Evolutionary conservation across 148 eudicot genomes (phyloP), one percentile per base, ranked within the genome.

Genomic region (Vaccinium vitisidaea): DNA sequence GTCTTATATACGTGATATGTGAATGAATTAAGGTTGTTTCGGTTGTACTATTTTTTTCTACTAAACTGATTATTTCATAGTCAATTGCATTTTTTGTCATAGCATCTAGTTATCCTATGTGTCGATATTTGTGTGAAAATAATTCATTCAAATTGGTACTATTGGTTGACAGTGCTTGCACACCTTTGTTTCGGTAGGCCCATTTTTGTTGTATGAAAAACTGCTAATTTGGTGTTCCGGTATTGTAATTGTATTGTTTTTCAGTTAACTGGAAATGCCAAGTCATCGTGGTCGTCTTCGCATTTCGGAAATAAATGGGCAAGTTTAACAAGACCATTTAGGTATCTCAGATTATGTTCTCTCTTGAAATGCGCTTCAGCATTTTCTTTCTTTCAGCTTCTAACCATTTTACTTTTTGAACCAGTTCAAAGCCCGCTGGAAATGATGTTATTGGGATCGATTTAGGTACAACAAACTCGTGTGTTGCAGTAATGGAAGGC

Each of bases 401-500:
- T 67, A 36, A 67, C 53, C 12, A 1, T 0, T 46, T 82, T 11
- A 46, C 50, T 75, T 27, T 15, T 25, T 76, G 61, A n/a, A 89
- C 58, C 88, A 96, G 98, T 80, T 27, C 97, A 55, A 89, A 91
- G 81, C 96, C 98, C 53, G 88, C 88, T 84, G 98, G 95, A n/a
- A 94, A 90, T 90, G 99, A 96, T 79, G 98, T 96, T 25, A 94
- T 96, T 84, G 99, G 99, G 78, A 96, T 96, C 48, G 98, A 96
- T 63, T 92, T 96, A 93, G 99, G 99, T 82, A 96, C 99, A 55
- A 96, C 98, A 12, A 96, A 96, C 84, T 96, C 99, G 0, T 96
- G 99, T 87, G 98, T 96, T 86, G 46, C 99, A 1, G 95, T 96
- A 16, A 96, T 96, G 99, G 99, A 96, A 84, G 99, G 99, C 82